phyloP scores from a whole-genome alignment of 2,329 filamentous ascomycete species.

The Arthrinium puccinioides region DNA sequence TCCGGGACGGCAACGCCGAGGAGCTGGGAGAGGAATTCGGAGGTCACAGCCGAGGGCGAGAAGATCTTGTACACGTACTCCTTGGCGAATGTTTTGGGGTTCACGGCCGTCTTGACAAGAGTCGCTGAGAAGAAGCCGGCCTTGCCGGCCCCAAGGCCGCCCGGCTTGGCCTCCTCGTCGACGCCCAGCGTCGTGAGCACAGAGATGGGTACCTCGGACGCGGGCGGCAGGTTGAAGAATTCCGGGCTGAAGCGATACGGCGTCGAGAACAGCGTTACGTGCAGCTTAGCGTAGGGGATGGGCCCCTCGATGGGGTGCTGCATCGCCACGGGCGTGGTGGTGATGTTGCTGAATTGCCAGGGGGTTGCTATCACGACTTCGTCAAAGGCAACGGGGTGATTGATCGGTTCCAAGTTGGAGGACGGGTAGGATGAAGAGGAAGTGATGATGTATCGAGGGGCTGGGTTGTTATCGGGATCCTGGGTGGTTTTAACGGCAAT shows the following conservation, averaged over 20 bases:
- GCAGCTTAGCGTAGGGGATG: conserved; percentile 79
- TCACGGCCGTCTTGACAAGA: conserved; percentile 56
- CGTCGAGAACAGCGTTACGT: conserved; percentile 85
- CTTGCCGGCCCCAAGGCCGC: conserved; percentile 56
- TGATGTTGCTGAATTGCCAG: conserved; percentile 71
- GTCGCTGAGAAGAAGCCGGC: conserved; percentile 83
- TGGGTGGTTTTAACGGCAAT: conserved; percentile 45
- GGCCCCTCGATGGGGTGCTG: conserved; percentile 63
- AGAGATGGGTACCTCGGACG: conserved; percentile 57
- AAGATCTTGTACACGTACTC: conserved; percentile 63
- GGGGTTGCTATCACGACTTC: conserved; percentile 78
- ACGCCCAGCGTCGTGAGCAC: conserved; percentile 76
- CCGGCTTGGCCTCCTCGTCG: conserved; percentile 42
- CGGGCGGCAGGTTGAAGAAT: conserved; percentile 62
- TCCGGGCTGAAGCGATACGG: conserved; percentile 61
- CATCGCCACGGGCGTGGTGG: conserved; percentile 55
- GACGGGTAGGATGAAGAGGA: conserved; percentile 20
- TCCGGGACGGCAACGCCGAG: conserved; percentile 41
- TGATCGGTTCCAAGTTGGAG: conserved; percentile 18
- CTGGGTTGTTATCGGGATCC: conserved; percentile 26
- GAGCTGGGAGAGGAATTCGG: conserved; percentile 44
- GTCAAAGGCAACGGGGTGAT: conserved; percentile 57
- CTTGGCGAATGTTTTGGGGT: conserved; percentile 45
- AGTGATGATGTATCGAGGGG: conserved; percentile 40
- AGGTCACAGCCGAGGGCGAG: conserved; percentile 45